Evolutionary conservation across 805 yeast genomes (phyloP).

Genomic region (Cyberlindnera lachancei): DNA sequence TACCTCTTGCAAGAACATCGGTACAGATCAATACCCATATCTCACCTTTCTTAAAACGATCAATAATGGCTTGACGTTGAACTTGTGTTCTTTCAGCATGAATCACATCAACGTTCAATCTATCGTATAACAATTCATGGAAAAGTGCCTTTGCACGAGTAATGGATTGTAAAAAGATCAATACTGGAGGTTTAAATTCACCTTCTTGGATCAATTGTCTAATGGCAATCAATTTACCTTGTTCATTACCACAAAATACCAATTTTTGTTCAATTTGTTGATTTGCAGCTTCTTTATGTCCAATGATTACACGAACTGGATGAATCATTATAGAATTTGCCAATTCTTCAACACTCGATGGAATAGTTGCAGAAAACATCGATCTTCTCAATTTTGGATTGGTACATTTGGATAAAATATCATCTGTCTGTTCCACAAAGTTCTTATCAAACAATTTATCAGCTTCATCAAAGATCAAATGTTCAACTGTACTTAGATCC

Average conservation of each 20-base stretch:
- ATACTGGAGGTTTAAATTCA: conserved; percentile 85
- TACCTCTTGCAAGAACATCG: conserved; percentile 93
- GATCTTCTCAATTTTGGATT: conserved; percentile 48
- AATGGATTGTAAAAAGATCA: conserved; percentile 87
- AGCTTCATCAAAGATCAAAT: conserved; percentile 88
- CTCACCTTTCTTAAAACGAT: conserved; percentile 81
- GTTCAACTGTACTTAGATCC: conserved; percentile 59
- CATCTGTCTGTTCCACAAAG: conserved; percentile 87
- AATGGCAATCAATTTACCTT: conserved; percentile 88
- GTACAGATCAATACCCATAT: conserved; percentile 96
- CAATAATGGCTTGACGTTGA: conserved; percentile 81
- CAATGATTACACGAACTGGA: conserved; percentile 79
- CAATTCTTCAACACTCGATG: conserved; percentile 84
- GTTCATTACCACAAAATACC: conserved; percentile 85
- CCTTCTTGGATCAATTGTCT: conserved; percentile 82
- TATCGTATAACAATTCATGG: conserved; percentile 89
- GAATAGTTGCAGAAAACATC: conserved; percentile 92
- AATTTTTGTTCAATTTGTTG: conserved; percentile 73
- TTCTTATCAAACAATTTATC: conserved; percentile 85
- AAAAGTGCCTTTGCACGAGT: conserved; percentile 91
- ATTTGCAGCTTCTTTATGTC: conserved; percentile 92
- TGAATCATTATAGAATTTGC: conserved; percentile 73
- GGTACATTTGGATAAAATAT: conserved; percentile 46
- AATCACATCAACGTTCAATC: conserved; percentile 87
- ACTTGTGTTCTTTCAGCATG: conserved; percentile 89